phyloP scores from a whole-genome alignment of 1,284 basidiomycete species.

The Heterobasidion parviporum region DNA sequence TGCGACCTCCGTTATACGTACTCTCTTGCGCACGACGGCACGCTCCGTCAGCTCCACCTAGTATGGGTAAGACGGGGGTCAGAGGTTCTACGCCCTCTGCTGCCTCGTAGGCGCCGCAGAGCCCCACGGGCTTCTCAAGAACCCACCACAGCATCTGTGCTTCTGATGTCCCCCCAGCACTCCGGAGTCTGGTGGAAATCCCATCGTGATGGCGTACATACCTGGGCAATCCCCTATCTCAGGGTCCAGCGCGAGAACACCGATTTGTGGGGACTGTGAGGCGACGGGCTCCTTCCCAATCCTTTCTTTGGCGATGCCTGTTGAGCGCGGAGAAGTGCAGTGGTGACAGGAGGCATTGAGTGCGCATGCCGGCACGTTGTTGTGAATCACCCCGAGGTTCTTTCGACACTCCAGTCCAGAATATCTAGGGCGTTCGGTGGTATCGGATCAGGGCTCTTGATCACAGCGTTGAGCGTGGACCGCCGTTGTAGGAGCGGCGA shows the following conservation, averaged over 20 bases:
- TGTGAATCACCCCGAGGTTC: not conserved
- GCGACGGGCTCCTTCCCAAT: too few species aligned
- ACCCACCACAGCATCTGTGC: not conserved
- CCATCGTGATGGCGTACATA: not conserved
- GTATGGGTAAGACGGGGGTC: too few species aligned
- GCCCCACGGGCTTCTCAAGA: not conserved
- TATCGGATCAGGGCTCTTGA: too few species aligned
- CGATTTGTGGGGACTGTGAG: not conserved
- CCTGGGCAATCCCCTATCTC: not conserved
- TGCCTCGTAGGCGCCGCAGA: not conserved
- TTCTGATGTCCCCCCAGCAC: not conserved
- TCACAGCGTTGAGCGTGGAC: too few species aligned
- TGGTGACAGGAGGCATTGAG: not conserved
- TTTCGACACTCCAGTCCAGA: not conserved
- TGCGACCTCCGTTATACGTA: too few species aligned
- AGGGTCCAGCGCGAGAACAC: not conserved
- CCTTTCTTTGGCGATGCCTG: too few species aligned
- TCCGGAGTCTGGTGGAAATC: not conserved
- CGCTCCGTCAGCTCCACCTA: too few species aligned
- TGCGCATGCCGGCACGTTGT: not conserved
- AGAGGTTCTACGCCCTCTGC: not conserved
- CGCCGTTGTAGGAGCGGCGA: too few species aligned
- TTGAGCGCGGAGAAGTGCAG: too few species aligned
- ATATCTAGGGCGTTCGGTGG: too few species aligned
- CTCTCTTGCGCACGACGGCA: too few species aligned